Evolutionary conservation across 371 early-diverging fungal genomes (phyloP).

Genomic region (Mucor mucedo): DNA sequence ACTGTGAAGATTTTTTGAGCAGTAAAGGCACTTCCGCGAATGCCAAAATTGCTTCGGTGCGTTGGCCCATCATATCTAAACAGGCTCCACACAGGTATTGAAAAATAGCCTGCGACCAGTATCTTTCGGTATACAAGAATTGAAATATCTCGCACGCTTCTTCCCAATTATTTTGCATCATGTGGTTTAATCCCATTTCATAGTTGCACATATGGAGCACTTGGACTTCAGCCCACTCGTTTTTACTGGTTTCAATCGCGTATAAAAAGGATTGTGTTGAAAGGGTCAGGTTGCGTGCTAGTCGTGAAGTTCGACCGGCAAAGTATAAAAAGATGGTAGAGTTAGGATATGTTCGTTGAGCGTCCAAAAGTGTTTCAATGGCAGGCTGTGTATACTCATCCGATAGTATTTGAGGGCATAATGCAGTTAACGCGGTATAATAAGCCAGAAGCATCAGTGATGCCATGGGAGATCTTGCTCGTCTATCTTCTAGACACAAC

Average conservation of each 20-base stretch:
- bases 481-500: slow-evolving; percentile 51
- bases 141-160: slow-evolving; percentile 46
- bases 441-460: slow-evolving; percentile 57
- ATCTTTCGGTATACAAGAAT: slow-evolving; percentile 37
- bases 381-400: slow-evolving; percentile 47
- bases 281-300: slow-evolving; percentile 37
- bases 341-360: slow-evolving; percentile 53
- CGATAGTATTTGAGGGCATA: slow-evolving; percentile 46
- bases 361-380: slow-evolving; percentile 57
- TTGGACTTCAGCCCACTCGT: slow-evolving; percentile 47
- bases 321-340: slow-evolving; percentile 65
- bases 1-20: slow-evolving; percentile 30
- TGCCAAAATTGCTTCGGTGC: slow-evolving; percentile 43
- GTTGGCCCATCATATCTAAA: slow-evolving; percentile 48
- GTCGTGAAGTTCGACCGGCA: slow-evolving; percentile 55
- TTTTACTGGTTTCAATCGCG: slow-evolving; percentile 42
- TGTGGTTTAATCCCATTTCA: slow-evolving; percentile 59
- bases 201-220: slow-evolving; percentile 49
- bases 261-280: slow-evolving; percentile 49
- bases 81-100: slow-evolving; percentile 57
- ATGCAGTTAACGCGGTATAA: slow-evolving; percentile 36
- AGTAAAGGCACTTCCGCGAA: slow-evolving; percentile 41
- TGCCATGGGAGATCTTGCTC: slow-evolving; percentile 61
- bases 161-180: slow-evolving; percentile 57
- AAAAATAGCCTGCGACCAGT: slow-evolving; percentile 57